Percentiles rank a stretch among this genome's conserved stretches.
Evolutionary conservation across 2,329 filamentous ascomycete genomes (phyloP).

Genomic region (Penicillium sp.): DNA sequence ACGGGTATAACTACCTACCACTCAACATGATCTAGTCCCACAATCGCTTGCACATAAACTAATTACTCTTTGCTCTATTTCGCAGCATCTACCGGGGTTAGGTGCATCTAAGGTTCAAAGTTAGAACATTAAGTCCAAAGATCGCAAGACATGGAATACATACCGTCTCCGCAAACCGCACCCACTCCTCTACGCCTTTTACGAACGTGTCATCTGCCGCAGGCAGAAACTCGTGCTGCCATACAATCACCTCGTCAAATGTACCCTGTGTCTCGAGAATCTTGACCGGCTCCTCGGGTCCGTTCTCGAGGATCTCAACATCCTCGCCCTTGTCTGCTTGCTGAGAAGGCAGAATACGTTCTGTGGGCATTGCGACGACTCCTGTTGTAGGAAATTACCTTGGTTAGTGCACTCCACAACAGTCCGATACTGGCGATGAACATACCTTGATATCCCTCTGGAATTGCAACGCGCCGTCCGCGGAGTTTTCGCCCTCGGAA

Average conservation of each 20-base stretch:
- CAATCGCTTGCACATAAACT: not conserved
- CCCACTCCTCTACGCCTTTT: conserved; percentile 77
- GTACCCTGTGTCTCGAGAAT: conserved; percentile 62
- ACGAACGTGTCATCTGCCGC: conserved; percentile 69
- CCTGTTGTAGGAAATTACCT: conserved; percentile 41
- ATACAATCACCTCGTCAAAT: conserved; percentile 78
- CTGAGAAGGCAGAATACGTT: conserved; percentile 32
- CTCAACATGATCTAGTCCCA: not conserved
- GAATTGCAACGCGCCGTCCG: conserved; percentile 65
- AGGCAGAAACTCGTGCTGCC: conserved; percentile 72
- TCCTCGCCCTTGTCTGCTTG: conserved; percentile 47
- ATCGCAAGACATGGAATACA: conserved; percentile 19
- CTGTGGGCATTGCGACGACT: conserved; percentile 56
- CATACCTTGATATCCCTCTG: conserved; percentile 65
- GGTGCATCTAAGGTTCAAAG: not conserved
- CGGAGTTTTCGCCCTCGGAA: conserved; percentile 79
- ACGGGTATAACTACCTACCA: not conserved
- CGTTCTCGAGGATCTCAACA: conserved; percentile 32
- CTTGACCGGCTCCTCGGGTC: conserved; percentile 52
- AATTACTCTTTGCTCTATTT: not conserved
- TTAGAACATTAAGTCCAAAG: not conserved
- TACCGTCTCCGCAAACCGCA: conserved; percentile 69
- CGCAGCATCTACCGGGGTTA: not conserved
- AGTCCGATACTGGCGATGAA: not conserved
- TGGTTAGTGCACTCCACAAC: not conserved